phyloP scores from a whole-genome alignment of 306 rosid species.

The Quillaja saponaria region DNA sequence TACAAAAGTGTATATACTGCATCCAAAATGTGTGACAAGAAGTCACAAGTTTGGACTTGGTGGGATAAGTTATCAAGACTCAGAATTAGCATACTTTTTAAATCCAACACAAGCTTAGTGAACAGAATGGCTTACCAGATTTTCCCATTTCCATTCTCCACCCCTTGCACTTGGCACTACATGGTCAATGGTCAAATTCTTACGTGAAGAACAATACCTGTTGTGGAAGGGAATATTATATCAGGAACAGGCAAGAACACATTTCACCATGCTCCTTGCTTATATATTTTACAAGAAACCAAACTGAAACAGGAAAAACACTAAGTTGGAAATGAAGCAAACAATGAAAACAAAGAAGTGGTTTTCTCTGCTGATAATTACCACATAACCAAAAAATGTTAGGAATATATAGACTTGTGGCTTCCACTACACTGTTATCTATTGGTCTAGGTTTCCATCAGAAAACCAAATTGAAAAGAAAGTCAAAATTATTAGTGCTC shows the following conservation, averaged over 20 bases:
- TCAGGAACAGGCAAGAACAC: conserved; percentile 21
- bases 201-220: conserved; percentile 85
- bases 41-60: background rate
- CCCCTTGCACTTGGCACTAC: conserved; percentile 74
- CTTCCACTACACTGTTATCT: background rate
- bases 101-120: no score
- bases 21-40: no score
- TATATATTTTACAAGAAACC: conserved; percentile 25
- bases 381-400: conserved; percentile 21
- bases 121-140: conserved; percentile 56
- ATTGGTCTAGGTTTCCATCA: background rate
- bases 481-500: no score
- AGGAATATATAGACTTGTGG: background rate
- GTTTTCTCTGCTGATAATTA: conserved; percentile 9
- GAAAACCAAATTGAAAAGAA: conserved; percentile 6
- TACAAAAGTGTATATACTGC: no score
- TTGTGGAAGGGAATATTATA: conserved; percentile 27
- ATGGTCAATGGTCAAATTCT: conserved; percentile 93
- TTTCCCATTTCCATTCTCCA: conserved; percentile 96
- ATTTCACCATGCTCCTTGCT: conserved; percentile 7
- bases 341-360: conserved; percentile 10
- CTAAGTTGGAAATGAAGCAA: background rate
- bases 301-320: background rate
- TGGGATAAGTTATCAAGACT: no score
- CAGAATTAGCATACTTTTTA: no score